Evolutionary conservation across 495 filamentous ascomycete genomes (phyloP).

Genomic region (Aspergillus affinis): DNA sequence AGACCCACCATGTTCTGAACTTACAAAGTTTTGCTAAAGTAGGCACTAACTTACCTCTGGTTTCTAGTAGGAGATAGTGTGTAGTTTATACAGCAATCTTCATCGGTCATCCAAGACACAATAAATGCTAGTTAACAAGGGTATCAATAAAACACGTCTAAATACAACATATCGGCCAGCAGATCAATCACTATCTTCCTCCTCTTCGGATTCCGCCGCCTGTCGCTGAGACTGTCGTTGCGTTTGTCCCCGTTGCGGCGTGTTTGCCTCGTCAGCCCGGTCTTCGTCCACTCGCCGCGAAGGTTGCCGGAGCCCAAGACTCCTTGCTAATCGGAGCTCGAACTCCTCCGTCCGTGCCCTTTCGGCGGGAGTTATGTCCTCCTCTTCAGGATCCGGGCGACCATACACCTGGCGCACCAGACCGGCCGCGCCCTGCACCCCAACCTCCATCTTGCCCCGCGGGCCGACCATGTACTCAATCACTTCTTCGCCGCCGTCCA

Average conservation of each 20-base stretch:
- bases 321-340: slow-evolving; percentile 32
- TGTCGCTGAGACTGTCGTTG: slow-evolving; percentile 12
- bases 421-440: slow-evolving; percentile 65
- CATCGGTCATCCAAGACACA: background rate
- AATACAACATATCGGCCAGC: background rate
- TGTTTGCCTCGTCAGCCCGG: slow-evolving; percentile 16
- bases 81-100: background rate
- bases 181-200: slow-evolving; percentile 22
- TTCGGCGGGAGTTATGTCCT: slow-evolving; percentile 48
- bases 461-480: slow-evolving; percentile 79
- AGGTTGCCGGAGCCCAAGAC: slow-evolving; percentile 25
- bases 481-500: slow-evolving; percentile 66
- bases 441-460: slow-evolving; percentile 84
- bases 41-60: too few species aligned
- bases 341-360: slow-evolving; percentile 30
- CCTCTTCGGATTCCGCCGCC: slow-evolving; percentile 32
- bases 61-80: too few species aligned
- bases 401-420: slow-evolving; percentile 66
- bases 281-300: slow-evolving; percentile 14
- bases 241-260: slow-evolving; percentile 7
- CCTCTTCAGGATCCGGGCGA: slow-evolving; percentile 29
- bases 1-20: too few species aligned
- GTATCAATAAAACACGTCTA: background rate
- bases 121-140: background rate
- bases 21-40: too few species aligned